Evolutionary conservation across 2,329 filamentous ascomycete species (phyloP), one percentile per base, ranked within the genome.

Genomic region (Diaporthe sp.): DNA sequence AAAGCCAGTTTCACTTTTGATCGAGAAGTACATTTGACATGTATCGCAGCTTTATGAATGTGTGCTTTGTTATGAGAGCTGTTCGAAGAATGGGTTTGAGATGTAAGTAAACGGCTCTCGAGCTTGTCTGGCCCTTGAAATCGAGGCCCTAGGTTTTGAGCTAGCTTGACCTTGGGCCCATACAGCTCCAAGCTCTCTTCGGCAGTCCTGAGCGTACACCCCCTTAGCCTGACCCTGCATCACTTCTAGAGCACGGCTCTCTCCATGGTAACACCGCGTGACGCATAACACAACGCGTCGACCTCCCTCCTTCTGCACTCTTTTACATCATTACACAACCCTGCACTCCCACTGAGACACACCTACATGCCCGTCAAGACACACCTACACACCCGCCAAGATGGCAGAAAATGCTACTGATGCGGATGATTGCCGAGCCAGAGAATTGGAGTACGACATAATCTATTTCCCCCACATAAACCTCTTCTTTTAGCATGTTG

Each of bases 401-500:
- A 61, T 61, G 58, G 58, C 34, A 61, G 58, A 28, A 10, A 6
- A 42, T 42, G 2, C 58, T 42, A n/a, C 22, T 42, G 19, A 15
- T 9, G 6, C 9, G 37, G 13, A 25, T 12, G 34, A 61, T 19
- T n/a, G 4, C 17, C 10, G 25, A 8, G 17, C 1, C 8, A 31
- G 39, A 25, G 72, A 73, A 25, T 22, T 73, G 10, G 37, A 44
- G 72, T 73, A 46, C 4, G 39, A n/a, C n/a, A 9, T 3, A 2
- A 51, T n/a, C 34, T 1, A 4, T 6, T 22, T 3, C 4, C 2
- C 15, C 19, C 31, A 2, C 25, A 12, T 3, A 2, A n/a, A 39
- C 1, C 22, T n/a, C 10, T 1, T 31, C 1, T 1, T 15, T 25
- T 6, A 22, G 25, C n/a, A 25, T 7, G 3, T 25, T 5, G 25